Base-by-base conservation (phyloP, 495 filamentous ascomycete species). In the Penicillium longicatenatum region DNA sequence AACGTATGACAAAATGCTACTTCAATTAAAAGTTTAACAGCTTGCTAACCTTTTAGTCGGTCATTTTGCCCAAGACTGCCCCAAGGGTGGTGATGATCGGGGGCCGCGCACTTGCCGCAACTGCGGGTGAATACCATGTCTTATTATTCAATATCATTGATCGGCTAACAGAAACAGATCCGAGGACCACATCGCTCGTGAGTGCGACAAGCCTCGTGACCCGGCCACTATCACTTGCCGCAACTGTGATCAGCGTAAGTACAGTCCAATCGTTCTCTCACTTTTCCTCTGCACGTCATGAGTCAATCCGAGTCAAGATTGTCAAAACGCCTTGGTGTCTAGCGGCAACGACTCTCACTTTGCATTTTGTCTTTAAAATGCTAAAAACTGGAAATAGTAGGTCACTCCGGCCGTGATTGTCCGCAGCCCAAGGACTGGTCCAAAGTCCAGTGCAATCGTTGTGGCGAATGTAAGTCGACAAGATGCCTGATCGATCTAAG, bases 21-120 rank as follows among this genome's bases (percentile, higher is more conserved):
- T 30, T 8, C 33, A 19, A 24, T 52, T 20, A 9, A 46, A 19
- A 39, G 2, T 7, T 24, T 17, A 39, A 46, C 16, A 35, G 6
- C 8, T 5, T 42, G 3, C 39, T 50, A 42, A 45, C 30, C 55
- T 63, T 56, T 24, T 59, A 92, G 88, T 81, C 52, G 93, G 93
- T 5, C 93, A 97, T 61, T 94, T 93, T 70, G 84, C 89, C 3
- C 84, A 83, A 55, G 91, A 96, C 59, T 97, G 93, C 64, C 91
- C 90, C 30, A 77, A 67, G 29, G 22, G 9, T 26, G 48, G 16
- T 19, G 68, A 73, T 41, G 75, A 75, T 21, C 48, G 63, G n/a
- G 46, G 42, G 10, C 71, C 79, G 46, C 72, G 74, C 21, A 79
- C 74, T 41, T 90, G 87, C 63, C 86, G 78, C 54, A 89, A 89